Percentiles rank a stretch among this genome's conserved stretches.
phyloP scores from a whole-genome alignment of 2,329 filamentous ascomycete genomes.

The Xylariales sp. region DNA sequence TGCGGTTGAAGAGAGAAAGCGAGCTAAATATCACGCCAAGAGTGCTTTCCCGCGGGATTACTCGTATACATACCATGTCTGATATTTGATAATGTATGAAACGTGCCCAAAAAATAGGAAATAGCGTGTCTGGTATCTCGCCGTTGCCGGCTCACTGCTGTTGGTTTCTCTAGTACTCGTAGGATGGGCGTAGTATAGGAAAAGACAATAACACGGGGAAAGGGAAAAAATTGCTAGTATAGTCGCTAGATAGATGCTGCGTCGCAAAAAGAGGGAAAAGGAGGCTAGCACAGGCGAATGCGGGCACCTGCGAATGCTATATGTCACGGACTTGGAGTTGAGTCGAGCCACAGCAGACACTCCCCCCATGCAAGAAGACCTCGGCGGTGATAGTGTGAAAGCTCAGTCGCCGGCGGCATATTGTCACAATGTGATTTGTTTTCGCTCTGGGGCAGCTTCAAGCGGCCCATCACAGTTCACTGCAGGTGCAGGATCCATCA shows the following conservation, averaged over 20 bases:
- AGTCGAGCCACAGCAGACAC: slow-evolving; percentile 14
- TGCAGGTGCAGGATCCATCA: slow-evolving; percentile 7
- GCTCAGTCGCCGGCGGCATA: slow-evolving; percentile 8
- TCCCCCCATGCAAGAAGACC: slow-evolving; percentile 18
- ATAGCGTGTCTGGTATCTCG: slow-evolving; percentile 16
- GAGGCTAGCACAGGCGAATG: slow-evolving; percentile 16
- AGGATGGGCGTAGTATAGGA: slow-evolving; percentile 23
- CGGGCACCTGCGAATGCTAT: slow-evolving; percentile 24
- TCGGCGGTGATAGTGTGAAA: slow-evolving; percentile 21
- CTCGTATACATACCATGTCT: too few relatives aligned
- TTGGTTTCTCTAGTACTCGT: slow-evolving; percentile 22
- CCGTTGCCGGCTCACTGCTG: slow-evolving; percentile 25
- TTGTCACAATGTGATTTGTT: slow-evolving; percentile 25
- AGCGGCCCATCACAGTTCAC: slow-evolving; percentile 7
- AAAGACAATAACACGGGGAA: too few relatives aligned
- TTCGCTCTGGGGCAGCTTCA: too few relatives aligned
- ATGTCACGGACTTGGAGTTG: slow-evolving; percentile 20
- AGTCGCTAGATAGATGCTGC: slow-evolving; percentile 19
- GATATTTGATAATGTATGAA: too few relatives aligned
- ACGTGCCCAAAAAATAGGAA: too few relatives aligned
- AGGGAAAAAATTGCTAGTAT: slow-evolving; percentile 21
- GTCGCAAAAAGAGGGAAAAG: slow-evolving; percentile 26
- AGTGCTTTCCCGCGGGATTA: too few relatives aligned
- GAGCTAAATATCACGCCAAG: too few relatives aligned
- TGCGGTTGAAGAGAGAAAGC: too few relatives aligned